Conservation (phyloP, 176 grass and related monocot genomes). For the Raddia guianensis region DNA sequence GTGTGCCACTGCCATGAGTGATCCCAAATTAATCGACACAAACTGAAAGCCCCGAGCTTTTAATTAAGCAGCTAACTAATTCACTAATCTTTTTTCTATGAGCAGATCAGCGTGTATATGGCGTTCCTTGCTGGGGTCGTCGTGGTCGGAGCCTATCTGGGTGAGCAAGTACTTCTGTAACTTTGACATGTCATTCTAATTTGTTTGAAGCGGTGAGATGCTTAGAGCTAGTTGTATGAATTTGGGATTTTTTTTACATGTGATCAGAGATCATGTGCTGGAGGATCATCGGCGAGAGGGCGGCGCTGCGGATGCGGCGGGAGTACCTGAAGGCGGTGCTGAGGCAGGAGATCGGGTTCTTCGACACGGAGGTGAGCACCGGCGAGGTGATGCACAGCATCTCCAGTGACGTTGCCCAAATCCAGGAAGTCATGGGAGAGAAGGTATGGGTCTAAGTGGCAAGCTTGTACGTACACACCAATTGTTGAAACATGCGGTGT, state of each 20-base stretch:
- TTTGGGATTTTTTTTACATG: neutral
- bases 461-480: neutral
- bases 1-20: neutral
- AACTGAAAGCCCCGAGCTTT: neutral
- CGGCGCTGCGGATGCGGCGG: slow-evolving; percentile 51
- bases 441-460: slow-evolving; percentile 33
- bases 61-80: too few relatives aligned
- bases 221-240: neutral
- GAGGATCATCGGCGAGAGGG: slow-evolving; percentile 65
- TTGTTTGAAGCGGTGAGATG: neutral
- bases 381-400: slow-evolving; percentile 76
- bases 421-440: slow-evolving; percentile 73
- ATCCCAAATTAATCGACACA: neutral
- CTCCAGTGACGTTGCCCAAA: slow-evolving; percentile 66
- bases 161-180: slow-evolving; percentile 25
- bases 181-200: too few relatives aligned
- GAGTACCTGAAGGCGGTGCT: slow-evolving; percentile 63
- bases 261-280: slow-evolving; percentile 69
- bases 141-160: slow-evolving; percentile 57
- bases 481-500: neutral
- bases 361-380: slow-evolving; percentile 70
- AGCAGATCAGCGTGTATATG: slow-evolving; percentile 59
- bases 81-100: neutral
- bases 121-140: slow-evolving; percentile 50
- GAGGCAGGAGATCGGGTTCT: slow-evolving; percentile 77